A percentile compares a stretch with the other conserved stretches of the same genome.
Conservation (phyloP, 306 rosid species). For the Ceratonia siliqua region DNA sequence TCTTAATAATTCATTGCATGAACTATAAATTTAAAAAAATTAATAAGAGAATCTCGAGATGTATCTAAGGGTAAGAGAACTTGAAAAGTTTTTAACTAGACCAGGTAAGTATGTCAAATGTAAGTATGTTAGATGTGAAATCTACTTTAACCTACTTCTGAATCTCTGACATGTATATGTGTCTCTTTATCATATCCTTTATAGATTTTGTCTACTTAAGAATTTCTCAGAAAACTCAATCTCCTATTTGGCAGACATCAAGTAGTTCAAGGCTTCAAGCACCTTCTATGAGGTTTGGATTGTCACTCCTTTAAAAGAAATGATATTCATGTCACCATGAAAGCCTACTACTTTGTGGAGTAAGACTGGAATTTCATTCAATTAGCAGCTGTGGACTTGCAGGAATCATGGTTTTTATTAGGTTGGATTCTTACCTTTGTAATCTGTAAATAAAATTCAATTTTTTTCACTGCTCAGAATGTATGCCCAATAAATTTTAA, state of each 20-base stretch:
- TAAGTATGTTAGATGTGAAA: no score
- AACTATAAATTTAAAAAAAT: no score
- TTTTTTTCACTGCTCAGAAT: not conserved
- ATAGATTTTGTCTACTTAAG: no score
- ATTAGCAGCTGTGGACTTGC: not conserved
- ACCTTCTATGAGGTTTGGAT: not conserved
- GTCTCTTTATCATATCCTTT: no score
- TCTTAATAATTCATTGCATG: no score
- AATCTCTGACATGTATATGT: no score
- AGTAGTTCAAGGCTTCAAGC: not conserved
- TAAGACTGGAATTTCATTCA: not conserved
- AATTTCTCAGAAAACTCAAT: no score
- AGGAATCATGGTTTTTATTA: not conserved
- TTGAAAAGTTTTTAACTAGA: no score
- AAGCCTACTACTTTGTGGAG: not conserved
- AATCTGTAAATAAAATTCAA: slow-evolving; percentile 3
- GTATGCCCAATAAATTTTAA: not conserved
- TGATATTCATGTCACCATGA: not conserved
- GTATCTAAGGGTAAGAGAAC: no score
- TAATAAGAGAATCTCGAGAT: no score
- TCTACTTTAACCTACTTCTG: no score
- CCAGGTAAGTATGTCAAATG: no score
- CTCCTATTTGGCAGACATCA: not conserved
- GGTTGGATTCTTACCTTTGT: slow-evolving; percentile 18
- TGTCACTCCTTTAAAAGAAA: not conserved